Percentiles rank a stretch among this genome's conserved stretches.
phyloP scores from a whole-genome alignment of 2,329 filamentous ascomycete species.

The Fusarium dimerum region DNA sequence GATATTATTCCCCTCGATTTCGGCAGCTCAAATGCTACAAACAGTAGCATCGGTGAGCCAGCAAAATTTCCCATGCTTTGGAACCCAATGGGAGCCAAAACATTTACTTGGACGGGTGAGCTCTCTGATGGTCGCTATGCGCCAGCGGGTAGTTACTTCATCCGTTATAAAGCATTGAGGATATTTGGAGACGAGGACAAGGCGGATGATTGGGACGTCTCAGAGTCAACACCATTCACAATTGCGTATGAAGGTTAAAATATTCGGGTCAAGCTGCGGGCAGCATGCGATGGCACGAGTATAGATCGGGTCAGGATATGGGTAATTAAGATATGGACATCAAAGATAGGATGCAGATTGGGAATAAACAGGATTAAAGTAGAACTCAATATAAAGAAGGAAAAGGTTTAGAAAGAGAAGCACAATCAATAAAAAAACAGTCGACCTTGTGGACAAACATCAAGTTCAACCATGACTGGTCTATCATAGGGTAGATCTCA shows the following conservation, averaged over 20 bases:
- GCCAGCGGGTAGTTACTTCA: slow-evolving; percentile 50
- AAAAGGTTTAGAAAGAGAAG: no score
- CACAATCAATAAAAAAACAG: no score
- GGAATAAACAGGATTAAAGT: no score
- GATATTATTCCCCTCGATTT: slow-evolving; percentile 44
- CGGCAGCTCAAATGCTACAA: slow-evolving; percentile 23
- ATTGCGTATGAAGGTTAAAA: slow-evolving; percentile 40
- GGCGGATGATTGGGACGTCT: slow-evolving; percentile 48
- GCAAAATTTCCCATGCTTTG: slow-evolving; percentile 42
- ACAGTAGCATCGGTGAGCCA: slow-evolving; percentile 44
- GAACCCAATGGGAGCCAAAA: slow-evolving; percentile 26
- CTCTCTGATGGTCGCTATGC: slow-evolving; percentile 49
- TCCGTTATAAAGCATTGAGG: slow-evolving; percentile 49
- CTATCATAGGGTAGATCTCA: not conserved
- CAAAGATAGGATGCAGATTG: no score
- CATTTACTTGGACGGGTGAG: slow-evolving; percentile 46
- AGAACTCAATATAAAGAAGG: no score
- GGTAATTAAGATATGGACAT: no score
- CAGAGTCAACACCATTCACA: slow-evolving; percentile 44
- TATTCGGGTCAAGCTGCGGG: no score
- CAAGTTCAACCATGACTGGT: no score
- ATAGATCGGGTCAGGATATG: no score
- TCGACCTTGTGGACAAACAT: no score
- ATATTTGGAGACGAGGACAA: slow-evolving; percentile 51
- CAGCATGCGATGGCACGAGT: no score